Evolutionary conservation across 768 basidiomycete species (phyloP), one percentile per base, ranked within the genome.

Genomic region (Boletus rubescentipes): DNA sequence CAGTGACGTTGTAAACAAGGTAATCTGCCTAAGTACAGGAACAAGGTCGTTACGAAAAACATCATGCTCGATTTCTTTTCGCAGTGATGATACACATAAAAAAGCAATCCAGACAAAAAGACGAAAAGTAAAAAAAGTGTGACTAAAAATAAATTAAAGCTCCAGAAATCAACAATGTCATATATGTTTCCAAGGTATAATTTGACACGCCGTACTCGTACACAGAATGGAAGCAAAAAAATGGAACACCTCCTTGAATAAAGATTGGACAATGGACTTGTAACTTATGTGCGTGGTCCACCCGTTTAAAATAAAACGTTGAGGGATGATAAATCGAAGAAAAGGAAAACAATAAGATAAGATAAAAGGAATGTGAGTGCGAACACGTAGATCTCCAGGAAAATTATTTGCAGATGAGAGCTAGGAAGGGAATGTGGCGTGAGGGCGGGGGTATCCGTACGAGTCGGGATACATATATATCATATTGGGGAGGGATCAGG

Each of bases 381-480:
- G 34, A 21, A 30, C 26, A 15, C 20, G 11, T 32, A 23, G 46
- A 16, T 46, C 43, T 21, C 51, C 26, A 51, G 34, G 38, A 12
- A 15, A 49, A 16, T 30, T 30, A 31, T 38, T 11, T 34, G 34
- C 30, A 46, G 52, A 50, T 30, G 41, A 46, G 36, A 38, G 20
- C 37, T 40, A 43, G n/a, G 30, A 37, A 15, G 50, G n/a, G n/a
- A 16, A 20, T 23, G 14, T 16, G 34, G 39, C 20, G 51, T 20
- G 11, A 37, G 9, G 41, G 21, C 16, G 46, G 26, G 32, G 49
- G 40, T 62, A 53, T 53, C 54, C 48, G n/a, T 49, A 45, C 36
- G 35, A 16, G 31, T 26, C 18, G 37, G 15, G 42, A 49, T 36
- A 40, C 36, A 31, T 50, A 34, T 21, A n/a, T 5, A 12, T 31